phyloP scores from a whole-genome alignment of 139 green algal species.

The Tetradesmus obliquus region DNA sequence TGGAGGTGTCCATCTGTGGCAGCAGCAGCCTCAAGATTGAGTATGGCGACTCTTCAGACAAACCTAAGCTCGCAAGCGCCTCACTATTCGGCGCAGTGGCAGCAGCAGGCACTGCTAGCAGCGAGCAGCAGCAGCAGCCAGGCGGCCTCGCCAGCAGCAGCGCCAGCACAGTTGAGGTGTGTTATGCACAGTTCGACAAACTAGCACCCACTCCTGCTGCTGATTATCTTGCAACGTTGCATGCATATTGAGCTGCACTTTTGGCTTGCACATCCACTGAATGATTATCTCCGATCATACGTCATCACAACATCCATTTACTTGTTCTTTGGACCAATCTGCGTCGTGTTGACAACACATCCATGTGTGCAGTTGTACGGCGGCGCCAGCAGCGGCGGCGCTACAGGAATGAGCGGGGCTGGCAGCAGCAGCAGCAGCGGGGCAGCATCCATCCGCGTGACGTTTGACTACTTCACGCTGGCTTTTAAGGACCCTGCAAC shows the following conservation, averaged over 20 bases:
- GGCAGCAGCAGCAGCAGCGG: neutral
- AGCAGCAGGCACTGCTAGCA: conserved; percentile 7
- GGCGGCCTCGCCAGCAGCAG: neutral
- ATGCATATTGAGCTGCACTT: too few species aligned
- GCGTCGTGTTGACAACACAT: too few species aligned
- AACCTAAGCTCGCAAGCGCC: conserved; percentile 5
- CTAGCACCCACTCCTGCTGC: too few species aligned
- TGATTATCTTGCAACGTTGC: too few species aligned
- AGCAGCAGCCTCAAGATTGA: conserved; percentile 21
- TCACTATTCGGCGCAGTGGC: neutral
- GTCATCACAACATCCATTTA: too few species aligned
- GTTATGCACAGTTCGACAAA: too few species aligned
- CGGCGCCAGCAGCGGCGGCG: neutral
- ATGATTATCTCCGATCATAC: too few species aligned
- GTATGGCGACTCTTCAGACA: conserved; percentile 25
- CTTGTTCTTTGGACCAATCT: too few species aligned
- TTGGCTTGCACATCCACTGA: too few species aligned
- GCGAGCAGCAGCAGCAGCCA: neutral
- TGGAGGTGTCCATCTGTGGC: conserved; percentile 10
- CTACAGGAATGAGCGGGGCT: neutral
- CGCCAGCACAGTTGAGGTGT: neutral
- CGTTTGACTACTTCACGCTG: conserved; percentile 20
- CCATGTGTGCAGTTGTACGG: neutral
- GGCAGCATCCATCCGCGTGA: neutral
- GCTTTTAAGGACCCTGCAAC: neutral